phyloP scores from a whole-genome alignment of 352 stramenopile genomes.

The Chrysophaeum taylorii region DNA sequence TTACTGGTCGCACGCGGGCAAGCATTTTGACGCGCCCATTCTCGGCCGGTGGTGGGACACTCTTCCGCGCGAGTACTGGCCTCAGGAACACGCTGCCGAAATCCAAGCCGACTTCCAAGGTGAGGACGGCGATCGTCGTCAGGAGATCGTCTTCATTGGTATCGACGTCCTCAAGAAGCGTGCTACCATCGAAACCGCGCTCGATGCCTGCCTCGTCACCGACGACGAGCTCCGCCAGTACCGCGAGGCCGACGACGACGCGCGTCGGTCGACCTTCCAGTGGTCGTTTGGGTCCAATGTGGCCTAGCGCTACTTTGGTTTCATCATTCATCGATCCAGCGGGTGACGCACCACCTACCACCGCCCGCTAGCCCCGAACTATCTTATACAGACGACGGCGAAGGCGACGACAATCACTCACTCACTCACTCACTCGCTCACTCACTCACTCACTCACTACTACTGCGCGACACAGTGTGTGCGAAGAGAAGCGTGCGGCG shows the following conservation, averaged over 20 bases:
- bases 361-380: too few species aligned
- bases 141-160: conserved; percentile 70
- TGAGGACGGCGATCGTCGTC: conserved; percentile 46
- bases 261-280: too few species aligned
- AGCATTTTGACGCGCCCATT: conserved; percentile 49
- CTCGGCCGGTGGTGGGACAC: conserved; percentile 56
- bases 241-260: conserved; percentile 18
- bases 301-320: too few species aligned
- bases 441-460: too few species aligned
- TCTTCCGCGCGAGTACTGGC: conserved; percentile 21
- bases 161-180: conserved; percentile 38
- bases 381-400: too few species aligned
- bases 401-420: too few species aligned
- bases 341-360: too few species aligned
- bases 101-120: conserved; percentile 41
- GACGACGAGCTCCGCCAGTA: conserved; percentile 46
- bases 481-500: too few species aligned
- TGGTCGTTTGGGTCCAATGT: too few species aligned
- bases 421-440: too few species aligned
- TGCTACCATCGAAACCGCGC: conserved; percentile 35
- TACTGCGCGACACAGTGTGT: too few species aligned
- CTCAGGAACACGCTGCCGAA: conserved; percentile 45
- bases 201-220: conserved; percentile 50
- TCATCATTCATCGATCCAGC: too few species aligned
- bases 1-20: conserved; percentile 62